phyloP scores from a whole-genome alignment of 78 protist genomes.

The Dictyostelium purpureum region DNA sequence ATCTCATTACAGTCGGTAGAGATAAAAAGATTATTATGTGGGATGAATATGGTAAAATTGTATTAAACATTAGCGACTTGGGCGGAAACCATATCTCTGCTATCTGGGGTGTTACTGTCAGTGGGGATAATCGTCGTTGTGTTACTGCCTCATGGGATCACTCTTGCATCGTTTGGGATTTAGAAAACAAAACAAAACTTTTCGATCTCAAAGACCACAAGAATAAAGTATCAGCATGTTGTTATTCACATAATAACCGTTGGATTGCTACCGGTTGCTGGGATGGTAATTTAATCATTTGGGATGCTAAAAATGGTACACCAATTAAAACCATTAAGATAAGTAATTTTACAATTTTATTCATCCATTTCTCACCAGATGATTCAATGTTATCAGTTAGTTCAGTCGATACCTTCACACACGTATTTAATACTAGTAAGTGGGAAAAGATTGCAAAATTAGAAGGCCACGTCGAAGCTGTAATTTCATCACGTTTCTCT shows the following conservation, averaged over 20 bases:
- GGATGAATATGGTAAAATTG: conserved; percentile 70
- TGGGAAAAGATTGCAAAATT: conserved; percentile 36
- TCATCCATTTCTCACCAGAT: conserved; percentile 41
- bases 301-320: conserved; percentile 9
- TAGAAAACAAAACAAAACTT: neutral
- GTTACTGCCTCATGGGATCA: conserved; percentile 55
- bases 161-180: conserved; percentile 43
- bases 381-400: conserved; percentile 8
- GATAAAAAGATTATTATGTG: conserved; percentile 50
- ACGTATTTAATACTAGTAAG: neutral
- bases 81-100: conserved; percentile 15
- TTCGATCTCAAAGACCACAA: neutral
- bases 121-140: conserved; percentile 14
- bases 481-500: conserved; percentile 41
- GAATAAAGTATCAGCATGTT: conserved; percentile 44
- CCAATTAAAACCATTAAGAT: neutral
- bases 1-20: neutral
- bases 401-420: conserved; percentile 44
- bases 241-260: conserved; percentile 2
- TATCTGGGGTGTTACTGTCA: conserved; percentile 56
- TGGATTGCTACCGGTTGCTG: conserved; percentile 58
- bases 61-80: neutral
- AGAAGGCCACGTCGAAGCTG: conserved; percentile 65
- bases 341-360: conserved; percentile 7
- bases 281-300: conserved; percentile 42